These are phyloP conservation scores for Perkinsus marinus DNA, from an alignment of 169 alveolate genomes.

Conservation along the genomic window DNA sequence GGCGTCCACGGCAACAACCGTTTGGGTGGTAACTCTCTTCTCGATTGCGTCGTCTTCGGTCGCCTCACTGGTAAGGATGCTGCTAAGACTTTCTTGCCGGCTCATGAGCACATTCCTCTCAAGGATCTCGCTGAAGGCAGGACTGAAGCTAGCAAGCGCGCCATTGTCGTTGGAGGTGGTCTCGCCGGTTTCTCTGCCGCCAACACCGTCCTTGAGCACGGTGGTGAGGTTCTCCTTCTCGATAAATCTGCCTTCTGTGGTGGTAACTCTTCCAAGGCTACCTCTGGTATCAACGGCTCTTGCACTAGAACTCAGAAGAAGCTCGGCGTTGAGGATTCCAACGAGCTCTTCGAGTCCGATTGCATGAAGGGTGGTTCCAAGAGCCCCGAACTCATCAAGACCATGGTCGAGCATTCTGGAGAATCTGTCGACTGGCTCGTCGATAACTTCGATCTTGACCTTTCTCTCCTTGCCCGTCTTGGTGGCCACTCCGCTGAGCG, in stretches of 20 bases:
- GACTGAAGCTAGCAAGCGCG: not conserved
- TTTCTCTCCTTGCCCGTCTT: constrained; percentile 23
- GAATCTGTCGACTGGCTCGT: constrained; percentile 15
- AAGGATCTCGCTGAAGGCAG: not conserved
- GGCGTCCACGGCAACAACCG: constrained; percentile 43
- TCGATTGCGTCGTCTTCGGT: constrained; percentile 40
- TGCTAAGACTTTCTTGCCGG: not conserved
- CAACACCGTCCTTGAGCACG: constrained; percentile 8
- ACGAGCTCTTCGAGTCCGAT: constrained; percentile 19
- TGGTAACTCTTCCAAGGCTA: constrained; percentile 24
- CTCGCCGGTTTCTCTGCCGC: constrained; percentile 13
- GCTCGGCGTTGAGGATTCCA: constrained; percentile 18
- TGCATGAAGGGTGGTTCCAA: constrained; percentile 11
- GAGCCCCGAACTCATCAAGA: constrained; percentile 11
- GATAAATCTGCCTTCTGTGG: constrained; percentile 13
- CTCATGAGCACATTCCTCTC: not conserved
- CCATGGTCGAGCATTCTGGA: constrained; percentile 8
- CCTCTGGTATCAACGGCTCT: constrained; percentile 33
- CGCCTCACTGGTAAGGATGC: constrained; percentile 17
- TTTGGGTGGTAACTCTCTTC: constrained; percentile 37
- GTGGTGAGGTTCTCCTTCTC: constrained; percentile 15
- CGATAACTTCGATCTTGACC: constrained; percentile 15
- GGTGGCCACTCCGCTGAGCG: constrained; percentile 40
- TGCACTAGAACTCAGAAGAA: constrained; percentile 16
- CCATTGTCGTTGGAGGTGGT: constrained; percentile 16